Evolutionary conservation across 2,329 filamentous ascomycete species (phyloP), one percentile per base, ranked within the genome.

Genomic region (Colletotrichum endophyticum): DNA sequence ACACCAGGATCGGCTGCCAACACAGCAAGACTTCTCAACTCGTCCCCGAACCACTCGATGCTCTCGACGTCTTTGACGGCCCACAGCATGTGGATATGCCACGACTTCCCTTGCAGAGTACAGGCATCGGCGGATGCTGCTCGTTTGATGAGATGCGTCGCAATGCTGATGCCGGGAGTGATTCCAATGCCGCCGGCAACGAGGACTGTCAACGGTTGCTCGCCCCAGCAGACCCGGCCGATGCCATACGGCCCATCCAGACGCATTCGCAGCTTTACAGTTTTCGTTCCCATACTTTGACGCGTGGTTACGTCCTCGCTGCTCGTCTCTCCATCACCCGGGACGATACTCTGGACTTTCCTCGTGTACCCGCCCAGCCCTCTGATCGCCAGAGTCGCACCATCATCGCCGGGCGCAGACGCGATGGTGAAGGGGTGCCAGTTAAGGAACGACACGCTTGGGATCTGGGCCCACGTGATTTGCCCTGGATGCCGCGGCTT

Each of bases 201-300:
- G 15, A 59, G 56, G 0, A 59, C 56, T 9, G 56, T 59, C 0
- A 59, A 0, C 15, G 56, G 56, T 16, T 59, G 56, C 6, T 59
- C 56, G 13, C 56, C 56, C 56, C 56, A 59, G 0, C 8, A 28
- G 13, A 59, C 6, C 0, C 56, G 56, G 9, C 56, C 56, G 16
- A 28, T 0, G 3, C 56, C 56, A 0, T 59, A 59, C 0, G 56
- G 56, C 0, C 56, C 56, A 13, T 59, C 56, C 56, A 59, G 13
- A 0, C 56, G 56, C 0, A 59, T 59, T 0, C 56, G 25, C 0
- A 59, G 25, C 12, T 11, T 59, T 28, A 0, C 13, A 1, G 1
- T 28, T 11, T 59, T 59, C 1, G 15, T 0, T 28, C 1, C 13
- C 19, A 28, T 28, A 0, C 13, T 0, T 22, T 53, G 44, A 53